phyloP scores from a whole-genome alignment of 1,139 yeast species.

The Pichia terricola region DNA sequence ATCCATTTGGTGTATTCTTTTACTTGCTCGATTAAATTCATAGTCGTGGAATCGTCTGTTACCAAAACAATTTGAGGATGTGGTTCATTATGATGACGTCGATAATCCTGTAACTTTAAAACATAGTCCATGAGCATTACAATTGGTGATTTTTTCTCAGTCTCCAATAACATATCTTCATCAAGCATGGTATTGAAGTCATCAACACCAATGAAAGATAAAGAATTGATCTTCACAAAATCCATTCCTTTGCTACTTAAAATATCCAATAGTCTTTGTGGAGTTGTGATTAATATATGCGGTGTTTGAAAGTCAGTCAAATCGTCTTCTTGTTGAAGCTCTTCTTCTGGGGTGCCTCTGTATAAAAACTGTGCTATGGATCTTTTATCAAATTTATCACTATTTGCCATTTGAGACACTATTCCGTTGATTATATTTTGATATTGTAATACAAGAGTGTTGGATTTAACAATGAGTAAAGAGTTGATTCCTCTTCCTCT shows the following conservation, averaged over 20 bases:
- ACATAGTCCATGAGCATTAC: constrained; percentile 22
- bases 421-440: constrained; percentile 12
- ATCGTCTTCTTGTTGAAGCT: constrained; percentile 17
- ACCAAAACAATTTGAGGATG: constrained; percentile 23
- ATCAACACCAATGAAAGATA: constrained; percentile 24
- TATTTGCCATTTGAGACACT: constrained; percentile 3
- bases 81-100: constrained; percentile 20
- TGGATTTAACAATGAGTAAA: constrained; percentile 23
- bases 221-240: constrained; percentile 18
- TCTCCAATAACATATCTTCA: constrained; percentile 11
- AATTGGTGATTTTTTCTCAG: constrained; percentile 16
- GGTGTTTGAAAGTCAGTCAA: constrained; percentile 20
- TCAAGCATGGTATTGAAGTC: constrained; percentile 25
- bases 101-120: constrained; percentile 23
- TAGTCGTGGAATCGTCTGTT: constrained; percentile 15
- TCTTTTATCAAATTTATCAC: constrained; percentile 2
- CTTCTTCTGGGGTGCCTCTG: constrained; percentile 19
- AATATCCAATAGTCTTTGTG: constrained; percentile 26
- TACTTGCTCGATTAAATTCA: constrained; percentile 16
- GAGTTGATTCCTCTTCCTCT: constrained; percentile 22
- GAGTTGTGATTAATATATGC: constrained; percentile 25
- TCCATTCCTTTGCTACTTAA: constrained; percentile 25
- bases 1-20: constrained; percentile 21
- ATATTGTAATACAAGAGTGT: constrained; percentile 19
- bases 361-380: constrained; percentile 22